Evolutionary conservation across 1,284 basidiomycete species (phyloP).

Genomic region (Sporisorium reilianum): DNA sequence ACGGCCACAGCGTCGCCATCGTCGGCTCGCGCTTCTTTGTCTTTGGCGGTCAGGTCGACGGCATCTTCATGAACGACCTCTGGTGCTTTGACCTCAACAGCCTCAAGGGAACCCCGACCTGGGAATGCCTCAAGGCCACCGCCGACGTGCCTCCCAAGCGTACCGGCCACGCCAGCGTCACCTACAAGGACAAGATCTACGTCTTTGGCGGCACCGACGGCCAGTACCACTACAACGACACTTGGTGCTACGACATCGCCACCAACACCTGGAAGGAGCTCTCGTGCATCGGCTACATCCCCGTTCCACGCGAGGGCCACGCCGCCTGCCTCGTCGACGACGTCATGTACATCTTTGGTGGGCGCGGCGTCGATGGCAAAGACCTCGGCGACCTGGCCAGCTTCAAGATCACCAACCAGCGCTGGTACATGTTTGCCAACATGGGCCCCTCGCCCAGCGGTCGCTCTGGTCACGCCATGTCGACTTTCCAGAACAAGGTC

Average conservation of each 20-base stretch:
- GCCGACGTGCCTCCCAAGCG: constrained; percentile 82
- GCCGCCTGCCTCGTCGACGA: constrained; percentile 96
- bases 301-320: constrained; percentile 94
- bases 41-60: constrained; percentile 95
- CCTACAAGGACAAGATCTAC: constrained; percentile 82
- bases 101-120: constrained; percentile 66
- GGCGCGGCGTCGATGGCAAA: constrained; percentile 95
- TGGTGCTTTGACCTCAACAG: constrained; percentile 90
- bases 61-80: constrained; percentile 87
- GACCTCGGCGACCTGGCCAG: constrained; percentile 94
- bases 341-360: constrained; percentile 97
- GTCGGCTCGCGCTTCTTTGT: constrained; percentile 90
- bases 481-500: constrained; percentile 85
- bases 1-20: constrained; percentile 96
- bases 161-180: constrained; percentile 92
- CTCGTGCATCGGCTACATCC: constrained; percentile 96
- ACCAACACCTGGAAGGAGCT: constrained; percentile 90
- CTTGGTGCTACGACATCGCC: constrained; percentile 91
- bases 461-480: constrained; percentile 94
- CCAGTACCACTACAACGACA: constrained; percentile 99
- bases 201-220: constrained; percentile 99
- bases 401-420: constrained; percentile 84
- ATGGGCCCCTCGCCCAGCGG: constrained; percentile 95
- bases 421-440: constrained; percentile 99
- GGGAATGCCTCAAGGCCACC: constrained; percentile 81